These are phyloP conservation scores for Teratosphaeria epicoccoides DNA, from an alignment of 2,329 filamentous ascomycete genomes.

Conservation along the genomic window DNA sequence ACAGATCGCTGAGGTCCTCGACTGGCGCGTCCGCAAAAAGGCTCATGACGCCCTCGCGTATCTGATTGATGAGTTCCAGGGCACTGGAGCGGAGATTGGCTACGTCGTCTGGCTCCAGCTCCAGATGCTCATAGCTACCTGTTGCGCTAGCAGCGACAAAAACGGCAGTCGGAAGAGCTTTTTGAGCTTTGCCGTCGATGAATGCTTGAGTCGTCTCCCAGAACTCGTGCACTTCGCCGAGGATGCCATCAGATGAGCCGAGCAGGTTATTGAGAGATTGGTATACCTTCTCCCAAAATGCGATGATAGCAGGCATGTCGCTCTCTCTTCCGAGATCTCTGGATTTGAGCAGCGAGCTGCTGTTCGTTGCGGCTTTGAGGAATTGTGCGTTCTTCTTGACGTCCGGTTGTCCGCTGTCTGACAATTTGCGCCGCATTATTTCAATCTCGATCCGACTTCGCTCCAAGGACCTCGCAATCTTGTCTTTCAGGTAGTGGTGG, in stretches of 20 bases:
- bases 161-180: constrained; percentile 50
- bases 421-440: constrained; percentile 71
- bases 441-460: constrained; percentile 88
- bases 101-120: constrained; percentile 60
- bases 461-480: constrained; percentile 69
- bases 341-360: constrained; percentile 1
- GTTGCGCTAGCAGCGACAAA: constrained; percentile 25
- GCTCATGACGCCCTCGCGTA: constrained; percentile 66
- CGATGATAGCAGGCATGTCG: constrained; percentile 72
- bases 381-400: constrained; percentile 61
- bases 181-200: constrained; percentile 74
- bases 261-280: constrained; percentile 64
- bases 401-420: constrained; percentile 60
- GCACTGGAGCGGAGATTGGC: constrained; percentile 64
- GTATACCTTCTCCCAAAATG: constrained; percentile 85
- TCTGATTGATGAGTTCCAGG: constrained; percentile 69
- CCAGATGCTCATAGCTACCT: constrained; percentile 71
- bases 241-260: constrained; percentile 61
- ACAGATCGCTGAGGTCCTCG: constrained; percentile 79
- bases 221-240: constrained; percentile 85
- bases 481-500: constrained; percentile 79
- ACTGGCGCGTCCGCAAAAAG: constrained; percentile 84
- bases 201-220: constrained; percentile 90
- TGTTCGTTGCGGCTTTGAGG: constrained; percentile 53
- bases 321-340: constrained; percentile 43